phyloP scores from a whole-genome alignment of 139 green algal species.

The Chlamydomonas sphaeroides region DNA sequence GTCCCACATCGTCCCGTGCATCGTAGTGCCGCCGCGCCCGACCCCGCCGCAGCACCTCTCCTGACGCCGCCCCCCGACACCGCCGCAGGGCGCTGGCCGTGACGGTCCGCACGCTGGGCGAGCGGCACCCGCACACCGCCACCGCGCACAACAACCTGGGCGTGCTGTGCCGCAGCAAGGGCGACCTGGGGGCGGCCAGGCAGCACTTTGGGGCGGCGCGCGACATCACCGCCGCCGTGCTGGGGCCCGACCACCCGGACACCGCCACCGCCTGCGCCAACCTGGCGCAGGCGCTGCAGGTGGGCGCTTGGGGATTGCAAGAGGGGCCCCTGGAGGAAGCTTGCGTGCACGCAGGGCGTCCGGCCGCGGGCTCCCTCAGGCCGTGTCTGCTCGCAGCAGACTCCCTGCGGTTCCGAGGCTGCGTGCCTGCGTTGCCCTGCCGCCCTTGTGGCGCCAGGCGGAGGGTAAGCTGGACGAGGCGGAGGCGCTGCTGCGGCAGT shows the following conservation, averaged over 20 bases:
- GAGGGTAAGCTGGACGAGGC: conserved; percentile 16
- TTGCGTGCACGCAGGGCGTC: too few species aligned
- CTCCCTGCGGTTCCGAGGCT: not conserved
- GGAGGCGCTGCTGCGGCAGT: conserved; percentile 17
- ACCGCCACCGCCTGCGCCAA: conserved; percentile 2
- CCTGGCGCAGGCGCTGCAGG: not conserved
- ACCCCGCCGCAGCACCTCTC: too few species aligned
- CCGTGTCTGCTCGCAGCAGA: too few species aligned
- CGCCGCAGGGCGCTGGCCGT: not conserved
- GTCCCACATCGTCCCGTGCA: too few species aligned
- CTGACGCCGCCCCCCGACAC: too few species aligned
- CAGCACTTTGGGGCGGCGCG: not conserved
- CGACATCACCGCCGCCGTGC: not conserved
- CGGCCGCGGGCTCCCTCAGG: too few species aligned
- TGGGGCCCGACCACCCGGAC: conserved; percentile 22
- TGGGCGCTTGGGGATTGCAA: not conserved
- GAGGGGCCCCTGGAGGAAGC: not conserved
- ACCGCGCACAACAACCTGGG: conserved; percentile 34
- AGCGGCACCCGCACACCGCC: conserved; percentile 22
- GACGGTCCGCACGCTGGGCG: not conserved
- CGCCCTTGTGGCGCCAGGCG: not conserved
- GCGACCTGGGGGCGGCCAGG: not conserved
- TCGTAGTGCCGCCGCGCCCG: too few species aligned
- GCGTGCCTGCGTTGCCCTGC: not conserved
- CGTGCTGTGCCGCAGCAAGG: conserved; percentile 17